Percentiles rank a stretch among this genome's conserved stretches.
These are phyloP conservation scores for Hymenoscyphus occultus DNA, from an alignment of 2,329 filamentous ascomycete species.

Conservation along the genomic window DNA sequence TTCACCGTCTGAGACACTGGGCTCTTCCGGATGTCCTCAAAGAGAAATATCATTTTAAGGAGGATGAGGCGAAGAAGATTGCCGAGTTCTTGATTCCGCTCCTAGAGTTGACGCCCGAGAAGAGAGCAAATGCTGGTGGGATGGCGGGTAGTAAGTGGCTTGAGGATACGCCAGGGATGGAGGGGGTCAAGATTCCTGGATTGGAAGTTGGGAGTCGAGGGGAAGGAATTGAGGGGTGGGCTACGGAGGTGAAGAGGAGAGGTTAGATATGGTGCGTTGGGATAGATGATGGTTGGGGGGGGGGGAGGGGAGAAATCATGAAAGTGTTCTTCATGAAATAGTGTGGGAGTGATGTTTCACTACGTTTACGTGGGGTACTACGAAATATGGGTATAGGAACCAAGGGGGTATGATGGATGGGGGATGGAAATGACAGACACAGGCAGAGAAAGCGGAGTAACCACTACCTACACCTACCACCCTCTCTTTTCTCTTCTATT, in stretches of 20 bases:
- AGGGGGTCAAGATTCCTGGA: constrained; percentile 67
- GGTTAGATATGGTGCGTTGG: neutral
- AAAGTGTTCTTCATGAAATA: neutral
- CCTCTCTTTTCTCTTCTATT: no score
- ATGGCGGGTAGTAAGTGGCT: constrained; percentile 87
- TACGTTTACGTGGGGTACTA: neutral
- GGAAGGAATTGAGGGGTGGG: constrained; percentile 93
- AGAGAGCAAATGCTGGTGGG: constrained; percentile 89
- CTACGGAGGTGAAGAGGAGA: constrained; percentile 75
- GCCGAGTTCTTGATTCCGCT: constrained; percentile 84
- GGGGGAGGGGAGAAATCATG: neutral
- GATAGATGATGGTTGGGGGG: neutral
- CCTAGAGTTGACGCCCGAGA: constrained; percentile 84
- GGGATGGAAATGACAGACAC: neutral
- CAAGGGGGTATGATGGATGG: neutral
- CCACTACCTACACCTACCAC: no score
- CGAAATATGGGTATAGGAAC: neutral
- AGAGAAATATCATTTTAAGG: constrained; percentile 95
- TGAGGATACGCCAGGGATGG: constrained; percentile 85
- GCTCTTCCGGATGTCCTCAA: constrained; percentile 86
- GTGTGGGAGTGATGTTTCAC: neutral
- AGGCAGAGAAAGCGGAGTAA: no score
- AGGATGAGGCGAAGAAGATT: constrained; percentile 76
- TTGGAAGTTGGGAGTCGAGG: constrained; percentile 78
- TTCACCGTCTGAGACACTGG: constrained; percentile 95